A percentile compares a stretch with the other conserved stretches of the same genome.
Evolutionary conservation across 768 basidiomycete species (phyloP).

Genomic region (Amanita polypyramis): DNA sequence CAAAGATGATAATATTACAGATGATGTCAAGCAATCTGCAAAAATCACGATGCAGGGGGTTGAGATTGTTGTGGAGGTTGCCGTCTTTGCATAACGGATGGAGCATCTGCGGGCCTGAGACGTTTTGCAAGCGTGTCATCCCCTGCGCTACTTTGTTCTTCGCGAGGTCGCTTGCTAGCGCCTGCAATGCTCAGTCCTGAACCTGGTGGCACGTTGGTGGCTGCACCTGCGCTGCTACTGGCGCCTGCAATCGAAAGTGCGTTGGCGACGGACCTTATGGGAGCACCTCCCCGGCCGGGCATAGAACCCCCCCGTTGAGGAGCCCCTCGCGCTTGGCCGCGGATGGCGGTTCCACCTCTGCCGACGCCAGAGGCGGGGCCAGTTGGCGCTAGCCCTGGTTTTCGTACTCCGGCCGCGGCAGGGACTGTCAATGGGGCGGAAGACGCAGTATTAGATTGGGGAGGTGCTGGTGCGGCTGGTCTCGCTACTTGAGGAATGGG

Average conservation of each 20-base stretch:
- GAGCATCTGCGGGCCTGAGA: conserved; percentile 41
- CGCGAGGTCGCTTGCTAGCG: conserved; percentile 53
- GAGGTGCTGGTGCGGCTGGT: conserved; percentile 14
- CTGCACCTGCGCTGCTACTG: background rate
- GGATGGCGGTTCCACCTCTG: conserved; percentile 29
- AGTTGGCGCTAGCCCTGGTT: conserved; percentile 1
- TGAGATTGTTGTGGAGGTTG: conserved; percentile 5
- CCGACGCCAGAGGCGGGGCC: conserved; percentile 19
- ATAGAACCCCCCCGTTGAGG: conserved; percentile 12
- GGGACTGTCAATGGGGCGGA: conserved; percentile 15
- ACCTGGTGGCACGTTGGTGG: conserved; percentile 10
- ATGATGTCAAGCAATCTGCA: background rate
- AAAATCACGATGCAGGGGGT: conserved; percentile 2
- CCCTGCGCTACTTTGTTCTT: conserved; percentile 31
- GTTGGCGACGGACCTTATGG: conserved; percentile 15
- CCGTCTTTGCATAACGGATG: conserved; percentile 9
- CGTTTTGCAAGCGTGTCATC: conserved; percentile 61
- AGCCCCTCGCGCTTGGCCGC: conserved; percentile 22
- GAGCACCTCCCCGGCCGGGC: conserved; percentile 8
- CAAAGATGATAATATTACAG: background rate
- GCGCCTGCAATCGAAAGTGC: background rate
- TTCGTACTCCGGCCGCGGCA: conserved; percentile 12
- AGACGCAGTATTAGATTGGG: conserved; percentile 15
- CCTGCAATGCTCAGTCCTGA: conserved; percentile 45
- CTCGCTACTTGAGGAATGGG: conserved; percentile 11